phyloP scores from a whole-genome alignment of 2,329 filamentous ascomycete genomes.

The Scedosporium dehoogii region DNA sequence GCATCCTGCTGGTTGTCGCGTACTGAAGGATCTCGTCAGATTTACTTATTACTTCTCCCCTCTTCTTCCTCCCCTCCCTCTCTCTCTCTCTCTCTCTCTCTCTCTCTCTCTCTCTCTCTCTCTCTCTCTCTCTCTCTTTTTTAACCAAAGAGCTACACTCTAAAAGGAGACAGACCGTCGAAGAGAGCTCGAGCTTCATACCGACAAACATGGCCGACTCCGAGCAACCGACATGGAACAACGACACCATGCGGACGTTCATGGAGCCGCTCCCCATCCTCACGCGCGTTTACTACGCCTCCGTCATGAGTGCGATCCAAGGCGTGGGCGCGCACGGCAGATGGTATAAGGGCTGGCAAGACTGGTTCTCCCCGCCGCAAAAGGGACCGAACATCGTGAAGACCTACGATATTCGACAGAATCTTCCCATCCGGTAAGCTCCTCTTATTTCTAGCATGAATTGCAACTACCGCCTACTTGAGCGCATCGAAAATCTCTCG shows the following conservation, averaged over 20 bases:
- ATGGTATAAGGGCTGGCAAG: slow-evolving; percentile 4
- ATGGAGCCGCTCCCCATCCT: not conserved
- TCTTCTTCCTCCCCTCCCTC: too few relatives aligned
- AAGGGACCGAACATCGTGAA: slow-evolving; percentile 6
- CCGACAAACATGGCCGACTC: not conserved
- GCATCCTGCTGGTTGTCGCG: too few relatives aligned
- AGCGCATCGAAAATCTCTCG: not conserved
- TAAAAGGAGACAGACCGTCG: too few relatives aligned
- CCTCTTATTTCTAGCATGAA: not conserved
- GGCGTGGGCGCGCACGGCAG: not conserved
- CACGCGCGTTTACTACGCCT: slow-evolving; percentile 8
- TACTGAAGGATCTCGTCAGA: too few relatives aligned
- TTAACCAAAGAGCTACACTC: not conserved
- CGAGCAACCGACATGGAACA: not conserved
- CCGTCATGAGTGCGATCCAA: slow-evolving; percentile 9
- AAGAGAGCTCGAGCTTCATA: too few relatives aligned
- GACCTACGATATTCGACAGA: slow-evolving; percentile 7
- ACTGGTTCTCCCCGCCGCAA: not conserved
- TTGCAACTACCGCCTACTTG: not conserved
- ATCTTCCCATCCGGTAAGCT: slow-evolving; percentile 8
- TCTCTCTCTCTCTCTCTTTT: too few relatives aligned
- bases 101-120: too few relatives aligned
- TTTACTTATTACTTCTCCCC: too few relatives aligned
- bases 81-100: too few relatives aligned
- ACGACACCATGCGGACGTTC: not conserved